Percentiles rank a stretch among this genome's conserved stretches.
These are phyloP conservation scores for Psilocybe sp. DNA, from an alignment of 768 basidiomycete species.

Conservation along the genomic window DNA sequence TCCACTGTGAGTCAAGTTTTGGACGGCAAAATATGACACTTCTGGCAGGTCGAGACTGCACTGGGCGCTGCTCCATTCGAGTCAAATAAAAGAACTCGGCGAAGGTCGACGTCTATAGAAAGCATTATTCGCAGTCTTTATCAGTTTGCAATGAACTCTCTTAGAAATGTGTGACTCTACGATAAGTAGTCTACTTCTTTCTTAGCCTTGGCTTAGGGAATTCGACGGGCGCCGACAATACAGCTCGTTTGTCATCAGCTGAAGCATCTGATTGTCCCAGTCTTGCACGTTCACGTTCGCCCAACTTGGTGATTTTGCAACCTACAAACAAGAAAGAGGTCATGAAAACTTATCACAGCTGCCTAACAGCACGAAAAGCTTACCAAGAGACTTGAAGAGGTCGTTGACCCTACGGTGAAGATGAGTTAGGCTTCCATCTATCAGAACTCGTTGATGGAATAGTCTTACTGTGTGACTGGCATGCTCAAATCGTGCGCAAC, in stretches of 20 bases:
- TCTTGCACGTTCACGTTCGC: conserved; percentile 60
- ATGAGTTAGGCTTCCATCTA: conserved; percentile 3
- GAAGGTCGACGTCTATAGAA: too few relatives aligned
- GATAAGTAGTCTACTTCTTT: conserved; percentile 21
- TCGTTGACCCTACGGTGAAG: conserved; percentile 41
- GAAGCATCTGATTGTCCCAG: conserved; percentile 66
- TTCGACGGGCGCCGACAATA: conserved; percentile 70
- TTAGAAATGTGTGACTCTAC: background rate
- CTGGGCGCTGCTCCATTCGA: too few relatives aligned
- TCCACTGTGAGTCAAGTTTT: too few relatives aligned
- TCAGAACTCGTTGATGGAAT: background rate
- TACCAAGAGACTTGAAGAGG: conserved; percentile 77
- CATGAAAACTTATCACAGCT: conserved; percentile 9
- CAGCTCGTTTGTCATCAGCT: conserved; percentile 65
- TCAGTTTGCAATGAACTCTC: too few relatives aligned
- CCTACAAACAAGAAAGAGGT: conserved; percentile 31
- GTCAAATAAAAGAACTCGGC: too few relatives aligned
- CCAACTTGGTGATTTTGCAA: conserved; percentile 63
- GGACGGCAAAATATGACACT: too few relatives aligned
- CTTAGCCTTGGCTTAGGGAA: conserved; percentile 69
- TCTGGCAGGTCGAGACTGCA: too few relatives aligned
- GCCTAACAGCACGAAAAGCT: too few relatives aligned
- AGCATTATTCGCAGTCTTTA: too few relatives aligned
- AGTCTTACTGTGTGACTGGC: conserved; percentile 57
- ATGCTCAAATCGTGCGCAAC: conserved; percentile 77